A percentile compares a stretch with the other conserved stretches of the same genome.
These are phyloP conservation scores for Heterobasidion annosum DNA, from an alignment of 1,284 basidiomycete species.

Conservation along the genomic window DNA sequence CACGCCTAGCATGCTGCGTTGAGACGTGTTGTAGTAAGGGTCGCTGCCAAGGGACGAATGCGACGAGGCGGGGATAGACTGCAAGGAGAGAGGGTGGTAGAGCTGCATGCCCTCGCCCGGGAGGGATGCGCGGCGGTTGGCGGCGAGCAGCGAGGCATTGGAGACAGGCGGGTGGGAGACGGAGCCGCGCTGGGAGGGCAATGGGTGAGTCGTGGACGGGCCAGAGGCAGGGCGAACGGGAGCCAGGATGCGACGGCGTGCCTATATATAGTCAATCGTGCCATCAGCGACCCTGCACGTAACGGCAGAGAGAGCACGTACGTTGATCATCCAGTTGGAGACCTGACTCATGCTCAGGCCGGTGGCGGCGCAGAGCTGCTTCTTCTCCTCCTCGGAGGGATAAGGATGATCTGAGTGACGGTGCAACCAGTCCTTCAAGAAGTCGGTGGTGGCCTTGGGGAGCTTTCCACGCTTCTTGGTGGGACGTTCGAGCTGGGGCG, in stretches of 20 bases:
- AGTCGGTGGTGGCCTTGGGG: conserved; percentile 85
- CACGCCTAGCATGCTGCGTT: conserved; percentile 11
- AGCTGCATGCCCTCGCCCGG: conserved; percentile 55
- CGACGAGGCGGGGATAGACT: conserved; percentile 28
- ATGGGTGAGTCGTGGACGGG: conserved; percentile 66
- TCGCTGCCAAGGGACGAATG: conserved; percentile 10
- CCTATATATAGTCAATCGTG: conserved; percentile 30
- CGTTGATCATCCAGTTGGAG: conserved; percentile 89
- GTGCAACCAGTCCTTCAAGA: conserved; percentile 85
- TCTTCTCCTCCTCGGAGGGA: conserved; percentile 87
- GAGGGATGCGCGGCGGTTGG: conserved; percentile 25
- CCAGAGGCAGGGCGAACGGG: conserved; percentile 68
- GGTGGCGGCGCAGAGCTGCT: conserved; percentile 77
- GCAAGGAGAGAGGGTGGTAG: conserved; percentile 67
- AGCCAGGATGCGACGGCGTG: conserved; percentile 72
- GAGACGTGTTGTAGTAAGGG: conserved; percentile 8
- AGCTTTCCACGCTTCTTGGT: conserved; percentile 79
- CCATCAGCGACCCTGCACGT: background rate
- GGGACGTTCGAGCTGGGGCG: conserved; percentile 61
- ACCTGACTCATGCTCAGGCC: conserved; percentile 84
- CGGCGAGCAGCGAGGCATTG: conserved; percentile 12
- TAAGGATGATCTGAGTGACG: conserved; percentile 86
- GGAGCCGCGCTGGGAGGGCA: conserved; percentile 35
- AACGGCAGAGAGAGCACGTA: conserved; percentile 25
- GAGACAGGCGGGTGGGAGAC: conserved; percentile 26